Conservation (phyloP, 768 basidiomycete genomes). For the Kwoniella europaea region DNA sequence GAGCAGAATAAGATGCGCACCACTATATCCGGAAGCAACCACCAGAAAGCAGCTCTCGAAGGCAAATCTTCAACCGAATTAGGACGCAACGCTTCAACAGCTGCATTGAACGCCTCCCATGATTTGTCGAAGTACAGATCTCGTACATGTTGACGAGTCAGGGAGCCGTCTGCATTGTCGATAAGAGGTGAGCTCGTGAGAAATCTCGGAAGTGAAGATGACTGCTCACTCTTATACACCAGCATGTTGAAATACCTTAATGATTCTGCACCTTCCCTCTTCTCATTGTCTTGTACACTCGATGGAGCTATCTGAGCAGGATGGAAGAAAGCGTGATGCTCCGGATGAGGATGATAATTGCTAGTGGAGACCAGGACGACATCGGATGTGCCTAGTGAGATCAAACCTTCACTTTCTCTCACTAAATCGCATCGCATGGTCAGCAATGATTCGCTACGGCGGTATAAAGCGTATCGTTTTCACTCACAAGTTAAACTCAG, state of each 20-base stretch:
- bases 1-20: slow-evolving; percentile 25
- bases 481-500: slow-evolving; percentile 61
- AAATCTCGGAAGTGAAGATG: too few species aligned
- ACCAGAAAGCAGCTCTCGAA: slow-evolving; percentile 71
- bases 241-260: slow-evolving; percentile 79
- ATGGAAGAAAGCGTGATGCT: slow-evolving; percentile 58
- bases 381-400: slow-evolving; percentile 86
- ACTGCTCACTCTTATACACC: slow-evolving; percentile 74
- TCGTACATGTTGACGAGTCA: slow-evolving; percentile 77
- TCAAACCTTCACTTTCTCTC: slow-evolving; percentile 74
- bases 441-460: not conserved
- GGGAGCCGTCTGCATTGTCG: slow-evolving; percentile 63
- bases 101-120: slow-evolving; percentile 74
- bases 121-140: slow-evolving; percentile 67
- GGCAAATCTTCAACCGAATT: slow-evolving; percentile 30
- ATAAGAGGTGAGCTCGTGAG: too few species aligned
- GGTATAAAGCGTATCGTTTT: not conserved
- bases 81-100: slow-evolving; percentile 59
- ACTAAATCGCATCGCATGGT: slow-evolving; percentile 59
- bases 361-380: slow-evolving; percentile 75
- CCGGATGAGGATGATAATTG: slow-evolving; percentile 60
- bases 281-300: slow-evolving; percentile 67
- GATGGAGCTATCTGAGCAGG: slow-evolving; percentile 68
- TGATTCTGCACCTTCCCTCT: slow-evolving; percentile 50
- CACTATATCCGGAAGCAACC: slow-evolving; percentile 84